These are phyloP conservation scores for Cladosporium oxysporum DNA, from an alignment of 2,329 filamentous ascomycete genomes.

Conservation along the genomic window DNA sequence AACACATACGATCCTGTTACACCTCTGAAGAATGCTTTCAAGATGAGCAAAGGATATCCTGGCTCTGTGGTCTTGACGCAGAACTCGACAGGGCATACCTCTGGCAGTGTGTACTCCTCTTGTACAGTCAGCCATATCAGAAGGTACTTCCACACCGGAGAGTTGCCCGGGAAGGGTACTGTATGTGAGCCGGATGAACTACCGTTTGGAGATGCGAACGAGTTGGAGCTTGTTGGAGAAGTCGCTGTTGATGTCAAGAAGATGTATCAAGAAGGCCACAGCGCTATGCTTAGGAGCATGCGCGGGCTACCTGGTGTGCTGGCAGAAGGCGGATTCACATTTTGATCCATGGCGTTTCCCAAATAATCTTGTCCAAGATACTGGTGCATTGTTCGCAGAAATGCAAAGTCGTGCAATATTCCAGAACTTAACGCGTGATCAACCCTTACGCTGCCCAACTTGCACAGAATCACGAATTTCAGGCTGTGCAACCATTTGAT, in stretches of 20 bases:
- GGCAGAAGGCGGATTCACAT: not conserved
- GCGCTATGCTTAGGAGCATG: not conserved
- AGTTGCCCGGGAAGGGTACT: conserved; percentile 32
- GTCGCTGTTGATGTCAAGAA: not conserved
- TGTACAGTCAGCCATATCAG: conserved; percentile 32
- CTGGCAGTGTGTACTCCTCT: conserved; percentile 9
- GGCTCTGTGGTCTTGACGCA: conserved; percentile 37
- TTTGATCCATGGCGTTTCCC: not conserved
- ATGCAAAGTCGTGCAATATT: too few species aligned
- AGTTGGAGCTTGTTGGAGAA: too few species aligned
- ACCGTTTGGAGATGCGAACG: conserved; percentile 26
- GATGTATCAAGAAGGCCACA: conserved; percentile 1
- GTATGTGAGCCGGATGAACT: conserved; percentile 34
- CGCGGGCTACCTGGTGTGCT: not conserved
- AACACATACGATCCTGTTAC: conserved; percentile 41
- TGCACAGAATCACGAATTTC: not conserved
- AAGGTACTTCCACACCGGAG: conserved; percentile 37
- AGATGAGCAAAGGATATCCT: conserved; percentile 39
- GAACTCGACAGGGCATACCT: conserved; percentile 36
- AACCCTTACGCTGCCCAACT: not conserved
- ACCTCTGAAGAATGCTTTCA: conserved; percentile 33
- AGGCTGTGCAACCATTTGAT: not conserved
- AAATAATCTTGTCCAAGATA: not conserved
- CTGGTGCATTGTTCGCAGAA: too few species aligned
- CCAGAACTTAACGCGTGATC: too few species aligned